Evolutionary conservation across 2,329 filamentous ascomycete genomes (phyloP).

Genomic region (Talaromyces sp.): DNA sequence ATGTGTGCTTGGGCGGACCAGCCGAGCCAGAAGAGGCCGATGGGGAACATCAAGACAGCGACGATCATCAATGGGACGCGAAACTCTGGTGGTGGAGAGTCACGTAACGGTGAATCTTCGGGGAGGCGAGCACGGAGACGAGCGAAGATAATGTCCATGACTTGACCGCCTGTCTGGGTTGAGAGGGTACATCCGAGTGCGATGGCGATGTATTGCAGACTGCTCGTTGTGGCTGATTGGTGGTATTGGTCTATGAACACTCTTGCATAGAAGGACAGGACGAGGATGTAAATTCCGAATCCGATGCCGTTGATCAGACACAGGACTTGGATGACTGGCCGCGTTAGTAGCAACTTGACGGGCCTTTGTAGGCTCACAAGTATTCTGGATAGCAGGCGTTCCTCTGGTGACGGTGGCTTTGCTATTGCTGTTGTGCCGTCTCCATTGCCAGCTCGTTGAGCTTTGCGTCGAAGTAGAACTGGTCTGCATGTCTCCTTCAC

Average conservation of each 20-base stretch:
- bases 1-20: slow-evolving; percentile 55
- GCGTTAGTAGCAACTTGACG: not conserved
- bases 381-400: slow-evolving; percentile 6
- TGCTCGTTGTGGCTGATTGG: slow-evolving; percentile 14
- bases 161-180: slow-evolving; percentile 8
- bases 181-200: slow-evolving; percentile 15
- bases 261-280: slow-evolving; percentile 15
- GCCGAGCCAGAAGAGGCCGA: slow-evolving; percentile 59
- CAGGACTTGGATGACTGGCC: slow-evolving; percentile 12
- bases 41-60: slow-evolving; percentile 53
- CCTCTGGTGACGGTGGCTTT: not conserved
- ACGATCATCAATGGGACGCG: slow-evolving; percentile 57
- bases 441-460: slow-evolving; percentile 25
- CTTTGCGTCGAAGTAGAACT: slow-evolving; percentile 42
- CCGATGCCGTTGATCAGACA: slow-evolving; percentile 10
- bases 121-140: slow-evolving; percentile 11
- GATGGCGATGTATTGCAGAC: slow-evolving; percentile 20
- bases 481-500: slow-evolving; percentile 49
- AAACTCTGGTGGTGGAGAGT: slow-evolving; percentile 48
- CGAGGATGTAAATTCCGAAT: slow-evolving; percentile 17
- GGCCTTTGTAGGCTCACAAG: slow-evolving; percentile 3
- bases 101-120: slow-evolving; percentile 26
- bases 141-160: slow-evolving; percentile 17
- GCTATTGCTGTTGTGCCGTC: not conserved
- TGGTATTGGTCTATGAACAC: slow-evolving; percentile 18